Conservation (phyloP, 148 eudicot species). For the Heliamphora exappendiculata region DNA sequence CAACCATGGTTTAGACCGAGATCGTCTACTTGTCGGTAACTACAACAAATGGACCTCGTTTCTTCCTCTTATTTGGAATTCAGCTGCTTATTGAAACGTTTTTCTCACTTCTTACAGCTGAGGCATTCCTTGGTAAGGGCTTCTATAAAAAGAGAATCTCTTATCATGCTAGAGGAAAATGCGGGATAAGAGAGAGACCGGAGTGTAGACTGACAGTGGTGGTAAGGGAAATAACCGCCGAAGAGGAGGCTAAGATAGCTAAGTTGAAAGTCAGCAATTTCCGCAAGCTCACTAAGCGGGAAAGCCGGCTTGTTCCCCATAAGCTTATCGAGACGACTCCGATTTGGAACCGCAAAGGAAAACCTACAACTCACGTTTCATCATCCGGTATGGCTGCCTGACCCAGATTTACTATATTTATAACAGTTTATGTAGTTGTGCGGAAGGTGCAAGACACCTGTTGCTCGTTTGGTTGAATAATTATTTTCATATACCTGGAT, state of each 20-base stretch:
- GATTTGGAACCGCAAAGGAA: constrained; percentile 71
- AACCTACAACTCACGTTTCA: constrained; percentile 16
- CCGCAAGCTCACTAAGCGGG: constrained; percentile 66
- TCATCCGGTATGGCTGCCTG: constrained; percentile 27
- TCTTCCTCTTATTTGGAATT: background rate
- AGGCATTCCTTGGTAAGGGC: constrained; percentile 89
- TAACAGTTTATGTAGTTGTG: too few relatives aligned
- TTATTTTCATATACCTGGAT: too few relatives aligned
- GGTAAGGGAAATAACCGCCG: constrained; percentile 72
- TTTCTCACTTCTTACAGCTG: constrained; percentile 45
- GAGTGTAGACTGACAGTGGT: constrained; percentile 90
- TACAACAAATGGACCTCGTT: background rate
- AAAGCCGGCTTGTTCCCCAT: constrained; percentile 67
- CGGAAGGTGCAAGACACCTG: too few relatives aligned
- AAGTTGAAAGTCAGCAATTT: constrained; percentile 66
- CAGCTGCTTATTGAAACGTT: background rate
- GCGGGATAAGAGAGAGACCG: constrained; percentile 57
- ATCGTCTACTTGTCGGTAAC: constrained; percentile 88
- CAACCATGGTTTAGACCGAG: constrained; percentile 74
- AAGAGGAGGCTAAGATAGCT: constrained; percentile 78
- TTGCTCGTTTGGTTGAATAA: too few relatives aligned
- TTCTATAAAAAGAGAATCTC: constrained; percentile 43
- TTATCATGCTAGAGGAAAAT: constrained; percentile 63
- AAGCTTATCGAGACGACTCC: constrained; percentile 85
- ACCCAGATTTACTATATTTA: constrained; percentile 12